Evolutionary conservation across 2,329 filamentous ascomycete species (phyloP).

Genomic region (Leptodontidium sp.): DNA sequence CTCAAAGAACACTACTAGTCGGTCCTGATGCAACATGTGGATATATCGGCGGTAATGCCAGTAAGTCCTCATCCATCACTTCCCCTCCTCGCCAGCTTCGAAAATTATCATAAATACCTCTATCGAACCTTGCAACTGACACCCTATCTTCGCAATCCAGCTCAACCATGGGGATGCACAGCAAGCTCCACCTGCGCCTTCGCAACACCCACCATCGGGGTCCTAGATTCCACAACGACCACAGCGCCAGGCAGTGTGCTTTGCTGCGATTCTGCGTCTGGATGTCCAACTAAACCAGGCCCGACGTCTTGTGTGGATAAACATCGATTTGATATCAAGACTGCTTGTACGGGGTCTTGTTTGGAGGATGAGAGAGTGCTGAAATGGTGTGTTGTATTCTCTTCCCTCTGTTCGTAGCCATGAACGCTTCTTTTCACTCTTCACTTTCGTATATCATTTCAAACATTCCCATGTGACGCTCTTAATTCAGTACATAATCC

Average conservation of each 20-base stretch:
- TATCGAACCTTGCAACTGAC: too few species aligned
- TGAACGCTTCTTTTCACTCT: background rate
- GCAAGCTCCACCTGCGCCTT: slow-evolving; percentile 32
- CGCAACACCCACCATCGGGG: slow-evolving; percentile 26
- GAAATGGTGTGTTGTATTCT: slow-evolving; percentile 31
- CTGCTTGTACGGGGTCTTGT: slow-evolving; percentile 33
- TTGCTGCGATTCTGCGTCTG: slow-evolving; percentile 32
- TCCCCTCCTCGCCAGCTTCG: too few species aligned
- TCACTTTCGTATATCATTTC: background rate
- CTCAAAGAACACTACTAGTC: slow-evolving; percentile 51
- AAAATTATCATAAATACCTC: too few species aligned
- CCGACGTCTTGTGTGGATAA: slow-evolving; percentile 36
- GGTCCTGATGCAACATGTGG: slow-evolving; percentile 61
- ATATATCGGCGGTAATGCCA: slow-evolving; percentile 53
- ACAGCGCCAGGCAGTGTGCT: slow-evolving; percentile 29
- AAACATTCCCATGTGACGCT: too few species aligned
- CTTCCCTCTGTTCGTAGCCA: too few species aligned
- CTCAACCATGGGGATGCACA: slow-evolving; percentile 36
- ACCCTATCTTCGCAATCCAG: slow-evolving; percentile 8
- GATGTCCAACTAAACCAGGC: slow-evolving; percentile 33
- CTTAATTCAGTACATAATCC: too few species aligned
- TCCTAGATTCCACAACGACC: slow-evolving; percentile 15
- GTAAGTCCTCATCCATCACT: slow-evolving; percentile 40
- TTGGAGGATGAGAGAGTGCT: slow-evolving; percentile 29
- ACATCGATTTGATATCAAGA: slow-evolving; percentile 30